Evolutionary conservation across 2,329 filamentous ascomycete species (phyloP), one percentile per base, ranked within the genome.

Genomic region (Aspergillus novoparasiticus): DNA sequence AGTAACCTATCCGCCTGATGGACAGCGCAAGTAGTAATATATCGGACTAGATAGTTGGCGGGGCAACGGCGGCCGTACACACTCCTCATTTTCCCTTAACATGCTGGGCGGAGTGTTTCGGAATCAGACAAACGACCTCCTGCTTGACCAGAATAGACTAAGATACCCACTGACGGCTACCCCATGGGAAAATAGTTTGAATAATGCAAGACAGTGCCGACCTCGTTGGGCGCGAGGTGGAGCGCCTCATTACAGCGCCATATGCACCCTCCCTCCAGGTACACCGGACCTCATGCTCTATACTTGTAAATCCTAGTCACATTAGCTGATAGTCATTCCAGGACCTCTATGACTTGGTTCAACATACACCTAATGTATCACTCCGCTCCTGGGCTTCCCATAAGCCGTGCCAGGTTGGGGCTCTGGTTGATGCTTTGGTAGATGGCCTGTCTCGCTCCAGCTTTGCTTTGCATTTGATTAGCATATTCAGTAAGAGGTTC

Each of bases 231-330:
- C 67, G 71, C 21, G 82, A 85, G 71, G 69, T 85, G 62, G 76
- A 80, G 62, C 80, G 81, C 50, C 73, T 85, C 48, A 74, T 84
- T 46, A 77, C 79, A 8, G 80, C 82, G 39, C 79, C 80, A 26
- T 86, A 85, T 66, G 79, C 81, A n/a, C 79, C 83, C 19, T 82
- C 80, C 32, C 74, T 86, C 50, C 80, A 81, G 71, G 84, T 85
- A 73, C 69, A 76, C 66, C 11, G 30, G 28, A 19, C 48, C 32
- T 59, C 45, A 55, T n/a, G 50, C 56, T 30, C 48, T 32, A 64
- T 58, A 23, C 43, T 54, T 48, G 32, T 48, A 36, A 21, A 19
- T 30, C 14, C 19, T 28, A 54, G 8, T 32, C 46, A 26, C 2
- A 4, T 23, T 57, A 30, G 41, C 34, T 41, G 34, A 30, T 39